Base-by-base conservation (phyloP, 192 early-diverging fungal species). In the Coemansia furcata region DNA sequence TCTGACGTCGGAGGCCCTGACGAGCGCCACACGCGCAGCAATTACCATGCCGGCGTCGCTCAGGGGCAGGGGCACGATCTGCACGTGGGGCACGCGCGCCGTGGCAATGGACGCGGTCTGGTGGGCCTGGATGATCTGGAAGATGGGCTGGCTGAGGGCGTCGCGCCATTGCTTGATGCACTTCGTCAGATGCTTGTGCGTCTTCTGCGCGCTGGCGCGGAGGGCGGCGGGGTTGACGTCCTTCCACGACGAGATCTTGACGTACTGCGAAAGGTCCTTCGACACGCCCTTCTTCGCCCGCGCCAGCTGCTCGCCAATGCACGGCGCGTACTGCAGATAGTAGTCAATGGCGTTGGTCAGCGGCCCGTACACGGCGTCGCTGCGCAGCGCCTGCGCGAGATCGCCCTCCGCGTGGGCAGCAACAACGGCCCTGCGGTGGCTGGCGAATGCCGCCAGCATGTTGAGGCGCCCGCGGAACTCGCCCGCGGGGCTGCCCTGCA, bases 181-280 rank as follows among this genome's bases (percentile, higher is more conserved):
- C 80, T 97, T 98, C 74, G 91, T 80, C 52, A 99, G 74, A 37
- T 95, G 95, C 60, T 89, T 80, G 77, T 99, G 98, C 8, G 95
- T 94, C 79, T 92, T 89, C 42, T 89, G 89, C 0, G 98, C 94
- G 82, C 92, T 93, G 63, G 93, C 92, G 29, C 90, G 86, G 37
- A 99, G 75, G 1, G 98, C 95, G 64, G 90, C 92, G 9, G 95
- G 91, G 66, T 96, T 99, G 17, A 95, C 89, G 72, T 99, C 98
- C 76, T 96, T 96, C 95, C 95, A 99, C 47, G 86, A 91, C 5
- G 96, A 96, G 67, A 99, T 94, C 82, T 94, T 90, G 37, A 99
- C 95, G 67, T 94, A 96, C 62, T 95, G 93, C 50, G 90, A 86
- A 74, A 99, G 84, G 29, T 98, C 95, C 65, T 94, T 94, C 39